A percentile compares a stretch with the other conserved stretches of the same genome.
Evolutionary conservation across 1,284 basidiomycete genomes (phyloP).

Genomic region (Puccinia brachypodii): DNA sequence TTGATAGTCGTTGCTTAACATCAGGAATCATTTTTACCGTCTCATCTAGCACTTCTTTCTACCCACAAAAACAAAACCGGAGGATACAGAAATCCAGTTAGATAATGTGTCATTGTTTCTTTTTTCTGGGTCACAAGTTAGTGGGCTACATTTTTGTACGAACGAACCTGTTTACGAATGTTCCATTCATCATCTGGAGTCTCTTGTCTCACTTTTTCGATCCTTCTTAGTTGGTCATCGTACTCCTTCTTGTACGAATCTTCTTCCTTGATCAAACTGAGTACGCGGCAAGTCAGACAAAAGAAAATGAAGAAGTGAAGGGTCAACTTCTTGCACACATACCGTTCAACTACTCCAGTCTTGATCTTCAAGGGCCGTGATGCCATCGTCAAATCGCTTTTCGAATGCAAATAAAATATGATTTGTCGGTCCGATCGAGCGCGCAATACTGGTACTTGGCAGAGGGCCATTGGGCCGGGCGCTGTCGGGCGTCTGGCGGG

Average conservation of each 20-base stretch:
- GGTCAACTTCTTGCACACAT: not conserved
- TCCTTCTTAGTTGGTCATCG: slow-evolving; percentile 64
- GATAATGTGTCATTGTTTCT: not conserved
- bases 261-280: slow-evolving; percentile 73
- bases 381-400: no score
- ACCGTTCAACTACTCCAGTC: slow-evolving; percentile 72
- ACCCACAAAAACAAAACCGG: slow-evolving; percentile 42
- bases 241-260: slow-evolving; percentile 69
- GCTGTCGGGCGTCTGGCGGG: no score
- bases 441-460: no score
- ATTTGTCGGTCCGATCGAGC: no score
- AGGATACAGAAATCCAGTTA: no score
- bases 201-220: slow-evolving; percentile 67
- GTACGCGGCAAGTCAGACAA: not conserved
- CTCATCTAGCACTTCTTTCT: slow-evolving; percentile 75
- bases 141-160: not conserved
- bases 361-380: slow-evolving; percentile 73
- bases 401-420: no score
- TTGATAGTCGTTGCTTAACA: slow-evolving; percentile 65
- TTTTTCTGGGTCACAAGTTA: not conserved
- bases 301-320: not conserved
- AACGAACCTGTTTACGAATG: slow-evolving; percentile 72
- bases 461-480: no score
- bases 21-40: slow-evolving; percentile 76
- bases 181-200: slow-evolving; percentile 71